These are phyloP conservation scores for Gentiana straminea DNA, from an alignment of 257 asterid genomes.

Conservation along the genomic window DNA sequence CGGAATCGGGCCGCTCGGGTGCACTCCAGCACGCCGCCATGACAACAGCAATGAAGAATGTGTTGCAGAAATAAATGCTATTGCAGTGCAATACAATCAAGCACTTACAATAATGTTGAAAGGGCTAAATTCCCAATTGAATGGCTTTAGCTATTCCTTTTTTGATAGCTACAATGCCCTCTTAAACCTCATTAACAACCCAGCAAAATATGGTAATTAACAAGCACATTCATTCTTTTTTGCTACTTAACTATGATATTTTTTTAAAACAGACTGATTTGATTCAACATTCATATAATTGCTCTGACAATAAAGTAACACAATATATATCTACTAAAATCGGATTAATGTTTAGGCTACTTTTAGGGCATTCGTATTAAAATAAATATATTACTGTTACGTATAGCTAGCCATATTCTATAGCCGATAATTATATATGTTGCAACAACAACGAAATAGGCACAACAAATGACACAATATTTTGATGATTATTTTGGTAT, in stretches of 20 bases:
- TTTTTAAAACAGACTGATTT: too few species aligned
- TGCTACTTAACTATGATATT: neutral
- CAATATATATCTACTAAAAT: too few species aligned
- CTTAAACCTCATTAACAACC: constrained; percentile 26
- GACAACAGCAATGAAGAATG: constrained; percentile 35
- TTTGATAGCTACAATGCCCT: constrained; percentile 39
- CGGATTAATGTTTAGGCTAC: too few species aligned
- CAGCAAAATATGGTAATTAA: constrained; percentile 44
- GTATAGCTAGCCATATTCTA: too few species aligned
- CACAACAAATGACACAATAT: too few species aligned
- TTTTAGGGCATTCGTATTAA: too few species aligned
- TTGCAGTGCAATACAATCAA: constrained; percentile 46
- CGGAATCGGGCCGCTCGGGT: constrained; percentile 48
- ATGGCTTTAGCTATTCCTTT: constrained; percentile 40
- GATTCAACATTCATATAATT: too few species aligned
- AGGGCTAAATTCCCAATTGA: constrained; percentile 31
- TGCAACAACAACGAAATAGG: too few species aligned
- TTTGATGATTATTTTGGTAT: too few species aligned
- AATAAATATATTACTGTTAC: too few species aligned
- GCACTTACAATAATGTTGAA: constrained; percentile 33
- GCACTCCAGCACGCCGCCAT: constrained; percentile 46
- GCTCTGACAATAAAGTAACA: too few species aligned
- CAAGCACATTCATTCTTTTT: neutral
- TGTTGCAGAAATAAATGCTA: constrained; percentile 28
- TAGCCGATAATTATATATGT: too few species aligned